Conservation (phyloP, 208 protist genomes). For the Trypanosoma platydactyli region DNA sequence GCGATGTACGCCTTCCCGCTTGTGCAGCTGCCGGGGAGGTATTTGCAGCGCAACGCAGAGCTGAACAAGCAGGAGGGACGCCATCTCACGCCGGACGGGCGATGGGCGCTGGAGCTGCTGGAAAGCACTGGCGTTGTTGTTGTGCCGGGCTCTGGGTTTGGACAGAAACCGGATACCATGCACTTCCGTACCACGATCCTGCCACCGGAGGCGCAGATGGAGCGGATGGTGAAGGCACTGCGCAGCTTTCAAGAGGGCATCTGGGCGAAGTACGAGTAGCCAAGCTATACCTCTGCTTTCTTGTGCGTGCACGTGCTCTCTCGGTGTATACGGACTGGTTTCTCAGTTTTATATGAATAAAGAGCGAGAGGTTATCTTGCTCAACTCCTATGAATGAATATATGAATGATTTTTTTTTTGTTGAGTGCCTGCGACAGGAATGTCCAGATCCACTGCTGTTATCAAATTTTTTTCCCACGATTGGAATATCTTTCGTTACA, state of each 20-base stretch:
- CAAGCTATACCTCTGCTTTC: background rate
- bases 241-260: constrained; percentile 65
- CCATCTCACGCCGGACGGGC: constrained; percentile 87
- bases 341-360: too few species aligned
- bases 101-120: constrained; percentile 96
- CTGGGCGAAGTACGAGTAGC: constrained; percentile 49
- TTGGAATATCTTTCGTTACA: too few species aligned
- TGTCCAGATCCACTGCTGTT: too few species aligned
- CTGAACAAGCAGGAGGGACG: constrained; percentile 66
- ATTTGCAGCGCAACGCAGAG: constrained; percentile 58
- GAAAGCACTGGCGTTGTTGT: constrained; percentile 95
- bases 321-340: too few species aligned
- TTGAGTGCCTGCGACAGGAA: too few species aligned
- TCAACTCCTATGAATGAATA: too few species aligned
- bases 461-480: too few species aligned
- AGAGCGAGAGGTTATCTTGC: too few species aligned
- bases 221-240: constrained; percentile 76
- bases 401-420: too few species aligned
- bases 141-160: constrained; percentile 96
- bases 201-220: constrained; percentile 95
- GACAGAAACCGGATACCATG: constrained; percentile 94
- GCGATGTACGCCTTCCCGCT: constrained; percentile 99
- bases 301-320: background rate
- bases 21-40: constrained; percentile 87
- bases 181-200: constrained; percentile 99